phyloP scores from a whole-genome alignment of 2,329 filamentous ascomycete genomes.

The Alternaria incomplexa region DNA sequence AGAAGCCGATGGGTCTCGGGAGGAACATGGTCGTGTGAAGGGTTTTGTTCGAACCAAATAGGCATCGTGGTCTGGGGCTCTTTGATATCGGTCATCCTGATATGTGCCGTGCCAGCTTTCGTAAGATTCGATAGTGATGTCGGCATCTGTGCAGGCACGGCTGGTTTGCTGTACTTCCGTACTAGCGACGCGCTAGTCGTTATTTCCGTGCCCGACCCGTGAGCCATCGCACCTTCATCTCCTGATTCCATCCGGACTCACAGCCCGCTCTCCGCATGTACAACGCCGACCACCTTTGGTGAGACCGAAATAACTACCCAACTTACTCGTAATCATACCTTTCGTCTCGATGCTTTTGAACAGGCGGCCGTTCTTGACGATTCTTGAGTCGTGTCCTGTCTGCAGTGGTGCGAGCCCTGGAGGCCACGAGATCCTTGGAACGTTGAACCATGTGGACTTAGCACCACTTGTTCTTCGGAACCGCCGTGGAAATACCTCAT shows the following conservation, averaged over 20 bases:
- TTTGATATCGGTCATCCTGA: constrained; percentile 7
- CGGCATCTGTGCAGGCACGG: neutral
- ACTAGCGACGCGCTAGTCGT: neutral
- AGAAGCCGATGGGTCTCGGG: constrained; percentile 39
- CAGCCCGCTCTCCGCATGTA: neutral
- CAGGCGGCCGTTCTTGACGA: neutral
- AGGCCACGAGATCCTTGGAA: neutral
- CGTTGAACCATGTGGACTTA: neutral
- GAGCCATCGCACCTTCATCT: neutral
- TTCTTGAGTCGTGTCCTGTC: neutral
- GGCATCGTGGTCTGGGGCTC: neutral
- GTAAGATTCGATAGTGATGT: neutral
- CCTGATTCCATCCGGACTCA: neutral
- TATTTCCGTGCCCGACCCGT: neutral
- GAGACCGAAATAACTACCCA: neutral
- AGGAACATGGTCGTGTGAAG: constrained; percentile 28
- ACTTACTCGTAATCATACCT: neutral
- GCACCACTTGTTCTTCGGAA: neutral
- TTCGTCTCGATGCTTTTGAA: neutral
- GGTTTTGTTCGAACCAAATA: constrained; percentile 36
- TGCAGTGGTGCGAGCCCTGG: neutral
- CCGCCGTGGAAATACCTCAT: neutral
- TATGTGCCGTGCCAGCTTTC: neutral
- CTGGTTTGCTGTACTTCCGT: neutral
- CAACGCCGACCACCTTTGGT: neutral